Evolutionary conservation across 1,139 yeast genomes (phyloP).

Genomic region (Geotrichum carabidarum): DNA sequence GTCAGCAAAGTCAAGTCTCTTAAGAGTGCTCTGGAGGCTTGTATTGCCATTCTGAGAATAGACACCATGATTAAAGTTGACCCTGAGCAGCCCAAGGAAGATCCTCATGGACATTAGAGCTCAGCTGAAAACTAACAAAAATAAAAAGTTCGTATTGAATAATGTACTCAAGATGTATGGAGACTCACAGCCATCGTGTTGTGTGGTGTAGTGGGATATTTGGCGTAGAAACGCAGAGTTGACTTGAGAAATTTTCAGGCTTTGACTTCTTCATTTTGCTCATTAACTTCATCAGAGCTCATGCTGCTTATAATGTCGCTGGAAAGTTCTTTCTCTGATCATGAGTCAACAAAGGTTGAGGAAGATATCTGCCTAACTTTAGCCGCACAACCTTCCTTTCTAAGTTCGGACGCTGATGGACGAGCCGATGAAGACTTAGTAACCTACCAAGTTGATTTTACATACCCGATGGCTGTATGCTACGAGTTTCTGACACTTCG

Average conservation of each 20-base stretch:
- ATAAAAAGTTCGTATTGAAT: background rate
- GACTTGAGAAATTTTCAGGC: too few relatives aligned
- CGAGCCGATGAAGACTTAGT: background rate
- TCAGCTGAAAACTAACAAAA: background rate
- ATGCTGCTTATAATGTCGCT: background rate
- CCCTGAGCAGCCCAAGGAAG: constrained; percentile 91
- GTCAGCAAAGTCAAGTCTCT: constrained; percentile 86
- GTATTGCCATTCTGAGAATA: constrained; percentile 93
- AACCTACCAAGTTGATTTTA: constrained; percentile 2
- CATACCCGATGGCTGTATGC: constrained; percentile 5
- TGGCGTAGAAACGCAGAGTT: background rate
- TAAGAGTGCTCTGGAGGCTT: constrained; percentile 95
- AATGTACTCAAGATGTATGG: background rate
- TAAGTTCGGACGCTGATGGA: background rate
- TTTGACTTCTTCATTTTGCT: too few relatives aligned
- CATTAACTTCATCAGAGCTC: too few relatives aligned
- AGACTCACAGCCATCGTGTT: background rate
- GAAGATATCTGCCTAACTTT: background rate
- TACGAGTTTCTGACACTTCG: constrained; percentile 6
- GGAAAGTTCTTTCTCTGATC: background rate
- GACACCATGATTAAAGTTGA: constrained; percentile 97
- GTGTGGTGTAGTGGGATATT: background rate
- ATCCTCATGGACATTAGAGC: constrained; percentile 41
- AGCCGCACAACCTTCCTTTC: background rate
- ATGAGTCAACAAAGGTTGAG: background rate